Evolutionary conservation across 495 filamentous ascomycete genomes (phyloP).

Genomic region (Hyphodiscus hymeniophilus): DNA sequence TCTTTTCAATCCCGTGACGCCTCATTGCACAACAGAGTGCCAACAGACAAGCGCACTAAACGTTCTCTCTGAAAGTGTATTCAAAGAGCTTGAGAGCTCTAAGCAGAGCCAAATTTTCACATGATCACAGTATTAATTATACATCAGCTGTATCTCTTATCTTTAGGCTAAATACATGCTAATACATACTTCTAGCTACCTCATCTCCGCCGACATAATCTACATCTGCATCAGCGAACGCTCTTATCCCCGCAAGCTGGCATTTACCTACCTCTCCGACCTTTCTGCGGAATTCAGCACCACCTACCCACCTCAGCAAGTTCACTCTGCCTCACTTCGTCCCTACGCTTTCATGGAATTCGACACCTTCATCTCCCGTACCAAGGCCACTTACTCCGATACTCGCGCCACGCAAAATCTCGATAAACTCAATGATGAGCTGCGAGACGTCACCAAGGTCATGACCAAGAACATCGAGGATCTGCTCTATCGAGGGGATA

Average conservation of each 20-base stretch:
- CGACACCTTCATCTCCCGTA: conserved; percentile 91
- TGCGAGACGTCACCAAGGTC: conserved; percentile 94
- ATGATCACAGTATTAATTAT: too few species aligned
- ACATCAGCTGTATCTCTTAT: neutral
- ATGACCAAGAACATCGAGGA: conserved; percentile 99
- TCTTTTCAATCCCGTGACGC: too few species aligned
- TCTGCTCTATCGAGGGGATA: conserved; percentile 88
- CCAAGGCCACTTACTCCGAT: conserved; percentile 92
- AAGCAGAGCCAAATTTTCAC: too few species aligned
- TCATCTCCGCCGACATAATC: conserved; percentile 71
- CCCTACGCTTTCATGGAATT: conserved; percentile 97
- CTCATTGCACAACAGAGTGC: too few species aligned
- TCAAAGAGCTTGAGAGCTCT: too few species aligned
- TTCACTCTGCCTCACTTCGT: conserved; percentile 64
- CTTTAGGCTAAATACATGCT: too few species aligned
- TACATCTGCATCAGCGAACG: conserved; percentile 90
- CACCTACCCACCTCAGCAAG: conserved; percentile 65
- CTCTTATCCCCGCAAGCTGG: conserved; percentile 94
- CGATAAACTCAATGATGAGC: conserved; percentile 78
- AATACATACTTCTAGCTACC: too few species aligned
- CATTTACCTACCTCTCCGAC: conserved; percentile 97
- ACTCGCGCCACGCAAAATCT: conserved; percentile 78
- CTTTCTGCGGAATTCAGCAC: conserved; percentile 84
- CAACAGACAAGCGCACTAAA: too few species aligned
- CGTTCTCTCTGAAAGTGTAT: too few species aligned